Percentiles rank a stretch among this genome's conserved stretches.
Evolutionary conservation across 345 rosid genomes (phyloP).

Genomic region (Cardiospermum halicacabum): DNA sequence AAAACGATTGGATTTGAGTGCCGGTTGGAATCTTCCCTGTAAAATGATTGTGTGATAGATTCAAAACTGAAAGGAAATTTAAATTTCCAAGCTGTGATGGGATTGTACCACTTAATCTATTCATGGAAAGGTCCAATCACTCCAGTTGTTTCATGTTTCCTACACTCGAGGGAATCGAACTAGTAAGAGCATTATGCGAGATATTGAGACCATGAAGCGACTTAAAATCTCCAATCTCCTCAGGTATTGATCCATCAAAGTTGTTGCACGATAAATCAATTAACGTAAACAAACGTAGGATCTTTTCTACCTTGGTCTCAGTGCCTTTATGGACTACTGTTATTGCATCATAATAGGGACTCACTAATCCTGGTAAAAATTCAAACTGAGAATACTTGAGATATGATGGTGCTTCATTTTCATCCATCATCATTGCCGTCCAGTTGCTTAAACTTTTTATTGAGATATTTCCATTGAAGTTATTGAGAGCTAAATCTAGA

Average conservation of each 20-base stretch:
- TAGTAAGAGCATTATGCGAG: slow-evolving; percentile 27
- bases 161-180: slow-evolving; percentile 20
- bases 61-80: slow-evolving; percentile 25
- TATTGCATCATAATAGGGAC: slow-evolving; percentile 27
- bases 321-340: slow-evolving; percentile 42
- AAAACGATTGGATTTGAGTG: slow-evolving; percentile 28
- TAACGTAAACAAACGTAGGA: slow-evolving; percentile 35
- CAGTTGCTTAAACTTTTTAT: slow-evolving; percentile 13
- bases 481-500: slow-evolving; percentile 36
- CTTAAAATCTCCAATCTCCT: slow-evolving; percentile 13
- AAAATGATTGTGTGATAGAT: slow-evolving; percentile 32
- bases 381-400: slow-evolving; percentile 20
- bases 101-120: slow-evolving; percentile 17
- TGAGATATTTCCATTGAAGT: slow-evolving; percentile 17
- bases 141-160: slow-evolving; percentile 24
- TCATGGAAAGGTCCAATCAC: slow-evolving; percentile 35
- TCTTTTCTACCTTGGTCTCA: slow-evolving; percentile 33
- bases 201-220: slow-evolving; percentile 26
- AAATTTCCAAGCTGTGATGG: slow-evolving; percentile 23
- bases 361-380: neutral
- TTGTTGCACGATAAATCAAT: slow-evolving; percentile 33
- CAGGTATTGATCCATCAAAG: slow-evolving; percentile 28
- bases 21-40: slow-evolving; percentile 21
- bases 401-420: neutral
- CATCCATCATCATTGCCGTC: slow-evolving; percentile 38